phyloP scores from a whole-genome alignment of 2,329 filamentous ascomycete species.

The Ophiostoma montium region DNA sequence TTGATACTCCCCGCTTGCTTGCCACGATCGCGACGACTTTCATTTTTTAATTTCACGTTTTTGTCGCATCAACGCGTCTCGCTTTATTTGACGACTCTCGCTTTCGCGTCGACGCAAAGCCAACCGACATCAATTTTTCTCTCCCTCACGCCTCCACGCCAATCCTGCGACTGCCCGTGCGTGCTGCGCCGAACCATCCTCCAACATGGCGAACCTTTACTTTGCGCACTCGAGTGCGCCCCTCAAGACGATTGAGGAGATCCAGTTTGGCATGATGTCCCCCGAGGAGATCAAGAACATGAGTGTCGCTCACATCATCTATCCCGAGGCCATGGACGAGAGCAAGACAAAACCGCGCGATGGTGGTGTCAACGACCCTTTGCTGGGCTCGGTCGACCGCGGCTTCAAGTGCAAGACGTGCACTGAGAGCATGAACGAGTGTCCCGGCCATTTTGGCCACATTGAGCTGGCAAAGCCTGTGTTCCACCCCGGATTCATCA shows the following conservation, averaged over 20 bases:
- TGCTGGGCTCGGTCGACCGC: conserved; percentile 90
- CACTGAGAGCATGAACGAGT: conserved; percentile 88
- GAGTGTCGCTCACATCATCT: conserved; percentile 91
- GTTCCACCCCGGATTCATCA: conserved; percentile 90
- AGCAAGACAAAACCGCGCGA: conserved; percentile 80
- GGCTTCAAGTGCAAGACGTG: conserved; percentile 94
- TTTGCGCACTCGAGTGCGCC: conserved; percentile 89
- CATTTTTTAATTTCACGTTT: not conserved
- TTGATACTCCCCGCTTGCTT: not conserved
- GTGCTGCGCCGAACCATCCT: conserved; percentile 6
- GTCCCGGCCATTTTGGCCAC: conserved; percentile 95
- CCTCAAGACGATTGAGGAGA: conserved; percentile 95
- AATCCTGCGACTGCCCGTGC: not conserved
- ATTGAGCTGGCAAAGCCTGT: conserved; percentile 96
- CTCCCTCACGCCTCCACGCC: not conserved
- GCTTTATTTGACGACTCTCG: not conserved
- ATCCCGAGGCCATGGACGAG: conserved; percentile 99
- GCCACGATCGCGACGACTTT: not conserved
- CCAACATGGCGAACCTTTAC: conserved; percentile 74
- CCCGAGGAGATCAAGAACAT: conserved; percentile 98
- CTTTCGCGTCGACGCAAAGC: not conserved
- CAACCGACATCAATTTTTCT: not conserved
- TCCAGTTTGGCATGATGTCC: conserved; percentile 95
- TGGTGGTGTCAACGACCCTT: conserved; percentile 86
- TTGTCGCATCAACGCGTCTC: not conserved